A percentile compares a stretch with the other conserved stretches of the same genome.
Evolutionary conservation across 2,329 filamentous ascomycete genomes (phyloP).

Genomic region (Curvularia verruculosa): DNA sequence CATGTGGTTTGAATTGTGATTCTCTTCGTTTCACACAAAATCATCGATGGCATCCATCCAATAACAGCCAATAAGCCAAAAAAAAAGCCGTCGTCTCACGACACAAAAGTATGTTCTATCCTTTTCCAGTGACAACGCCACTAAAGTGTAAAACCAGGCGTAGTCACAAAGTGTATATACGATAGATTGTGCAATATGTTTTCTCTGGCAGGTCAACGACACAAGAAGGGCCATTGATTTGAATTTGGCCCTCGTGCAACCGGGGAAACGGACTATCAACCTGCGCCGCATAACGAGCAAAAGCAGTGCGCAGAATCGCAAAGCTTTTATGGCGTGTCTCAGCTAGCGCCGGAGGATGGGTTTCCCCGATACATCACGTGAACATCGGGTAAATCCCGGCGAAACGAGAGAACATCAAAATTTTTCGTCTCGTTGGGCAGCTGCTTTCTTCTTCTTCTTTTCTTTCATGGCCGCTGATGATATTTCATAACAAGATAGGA

Average conservation of each 20-base stretch:
- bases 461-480: constrained; percentile 47
- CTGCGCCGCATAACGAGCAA: constrained; percentile 78
- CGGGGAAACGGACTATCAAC: constrained; percentile 73
- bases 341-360: constrained; percentile 6
- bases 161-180: constrained; percentile 49
- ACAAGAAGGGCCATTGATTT: constrained; percentile 63
- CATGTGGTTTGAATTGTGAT: too few relatives aligned
- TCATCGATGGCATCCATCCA: too few relatives aligned
- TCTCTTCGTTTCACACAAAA: not conserved
- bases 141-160: constrained; percentile 38
- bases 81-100: not conserved
- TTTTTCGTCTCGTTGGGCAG: not conserved
- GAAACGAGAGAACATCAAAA: constrained; percentile 3
- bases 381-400: constrained; percentile 10
- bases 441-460: not conserved
- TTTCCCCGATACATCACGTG: constrained; percentile 14
- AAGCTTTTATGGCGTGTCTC: constrained; percentile 29
- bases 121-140: constrained; percentile 50
- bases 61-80: too few relatives aligned
- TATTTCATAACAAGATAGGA: constrained; percentile 26
- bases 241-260: constrained; percentile 72
- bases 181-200: constrained; percentile 72
- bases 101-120: constrained; percentile 60
- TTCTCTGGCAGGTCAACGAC: constrained; percentile 78
- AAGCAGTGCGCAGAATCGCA: constrained; percentile 47